These are phyloP conservation scores for Lophiostoma macrostomum DNA, from an alignment of 495 filamentous ascomycete genomes.

Conservation along the genomic window DNA sequence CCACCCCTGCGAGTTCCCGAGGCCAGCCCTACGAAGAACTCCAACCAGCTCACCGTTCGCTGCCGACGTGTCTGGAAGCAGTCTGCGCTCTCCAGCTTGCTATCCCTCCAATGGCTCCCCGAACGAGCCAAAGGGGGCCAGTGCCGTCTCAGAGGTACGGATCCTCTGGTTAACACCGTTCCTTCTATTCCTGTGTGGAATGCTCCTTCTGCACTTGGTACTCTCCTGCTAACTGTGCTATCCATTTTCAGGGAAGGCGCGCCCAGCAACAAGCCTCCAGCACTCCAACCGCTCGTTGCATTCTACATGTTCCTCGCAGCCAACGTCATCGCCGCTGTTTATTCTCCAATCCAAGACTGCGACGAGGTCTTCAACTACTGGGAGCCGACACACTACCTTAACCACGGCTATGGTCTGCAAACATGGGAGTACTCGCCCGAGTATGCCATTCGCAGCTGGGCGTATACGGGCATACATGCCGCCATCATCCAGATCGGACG, in stretches of 20 bases:
- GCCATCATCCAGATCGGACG: slow-evolving; percentile 62
- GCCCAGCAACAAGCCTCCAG: slow-evolving; percentile 35
- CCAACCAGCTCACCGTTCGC: neutral
- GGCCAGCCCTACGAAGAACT: neutral
- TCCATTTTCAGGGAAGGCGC: neutral
- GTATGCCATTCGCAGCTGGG: slow-evolving; percentile 94
- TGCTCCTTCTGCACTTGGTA: too few relatives aligned
- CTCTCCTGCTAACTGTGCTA: neutral
- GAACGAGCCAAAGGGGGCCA: too few relatives aligned
- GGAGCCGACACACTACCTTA: slow-evolving; percentile 95
- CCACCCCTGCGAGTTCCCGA: too few relatives aligned
- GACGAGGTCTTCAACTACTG: slow-evolving; percentile 99
- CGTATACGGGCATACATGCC: slow-evolving; percentile 85
- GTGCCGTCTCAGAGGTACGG: too few relatives aligned
- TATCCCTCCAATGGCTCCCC: too few relatives aligned
- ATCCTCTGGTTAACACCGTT: too few relatives aligned
- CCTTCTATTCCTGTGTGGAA: too few relatives aligned
- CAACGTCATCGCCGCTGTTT: slow-evolving; percentile 74
- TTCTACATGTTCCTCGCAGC: slow-evolving; percentile 74
- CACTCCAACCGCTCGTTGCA: slow-evolving; percentile 65
- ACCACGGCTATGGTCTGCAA: slow-evolving; percentile 88
- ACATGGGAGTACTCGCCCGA: slow-evolving; percentile 99
- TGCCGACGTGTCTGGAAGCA: too few relatives aligned
- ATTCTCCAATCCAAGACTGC: slow-evolving; percentile 93
- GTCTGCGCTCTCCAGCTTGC: too few relatives aligned